Conservation (phyloP, 257 asterid species). For the Solanum tarijense region DNA sequence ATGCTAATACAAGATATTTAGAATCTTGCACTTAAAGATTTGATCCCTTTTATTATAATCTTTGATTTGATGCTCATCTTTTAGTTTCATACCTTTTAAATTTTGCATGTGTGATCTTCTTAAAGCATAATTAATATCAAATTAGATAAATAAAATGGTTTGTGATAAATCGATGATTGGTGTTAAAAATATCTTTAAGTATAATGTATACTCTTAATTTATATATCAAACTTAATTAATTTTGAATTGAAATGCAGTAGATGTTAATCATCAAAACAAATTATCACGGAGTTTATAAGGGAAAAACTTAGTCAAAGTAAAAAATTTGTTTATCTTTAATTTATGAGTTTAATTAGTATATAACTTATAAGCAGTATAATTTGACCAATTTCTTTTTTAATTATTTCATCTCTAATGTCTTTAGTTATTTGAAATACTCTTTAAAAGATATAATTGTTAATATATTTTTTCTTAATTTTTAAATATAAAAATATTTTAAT, state of each 20-base stretch:
- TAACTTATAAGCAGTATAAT: background rate
- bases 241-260: background rate
- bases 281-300: background rate
- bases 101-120: background rate
- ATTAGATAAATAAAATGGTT: background rate
- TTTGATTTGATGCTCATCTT: background rate
- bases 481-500: background rate
- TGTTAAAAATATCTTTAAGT: background rate
- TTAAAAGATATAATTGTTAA: too few relatives aligned
- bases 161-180: background rate
- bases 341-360: background rate
- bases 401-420: background rate
- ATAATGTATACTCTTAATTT: background rate
- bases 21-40: background rate
- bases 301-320: background rate
- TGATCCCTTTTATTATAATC: background rate
- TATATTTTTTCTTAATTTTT: background rate
- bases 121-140: background rate
- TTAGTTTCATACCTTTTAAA: background rate
- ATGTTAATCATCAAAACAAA: background rate
- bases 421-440: background rate
- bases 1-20: background rate
- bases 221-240: too few relatives aligned
- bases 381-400: background rate
- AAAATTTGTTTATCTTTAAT: background rate